Evolutionary conservation across 805 yeast species (phyloP).

Genomic region (Schwanniomyces pseudopolymorphus): DNA sequence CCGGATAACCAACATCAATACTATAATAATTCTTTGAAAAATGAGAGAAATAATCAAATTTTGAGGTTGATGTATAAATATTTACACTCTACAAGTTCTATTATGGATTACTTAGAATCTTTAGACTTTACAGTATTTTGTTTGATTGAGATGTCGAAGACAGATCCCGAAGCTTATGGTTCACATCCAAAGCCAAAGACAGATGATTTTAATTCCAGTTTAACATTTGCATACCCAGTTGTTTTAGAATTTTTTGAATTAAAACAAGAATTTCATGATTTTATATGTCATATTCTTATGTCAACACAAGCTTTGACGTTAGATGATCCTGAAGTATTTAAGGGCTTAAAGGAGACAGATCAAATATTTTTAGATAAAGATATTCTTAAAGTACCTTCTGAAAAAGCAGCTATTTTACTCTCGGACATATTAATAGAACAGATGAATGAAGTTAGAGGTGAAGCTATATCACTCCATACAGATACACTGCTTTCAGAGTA

Average conservation of each 20-base stretch:
- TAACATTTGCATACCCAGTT: slow-evolving; percentile 49
- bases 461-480: slow-evolving; percentile 36
- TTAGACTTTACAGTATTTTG: slow-evolving; percentile 60
- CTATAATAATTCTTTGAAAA: slow-evolving; percentile 31
- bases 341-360: slow-evolving; percentile 58
- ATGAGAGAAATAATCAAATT: slow-evolving; percentile 52
- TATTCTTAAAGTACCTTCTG: slow-evolving; percentile 40
- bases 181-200: not conserved
- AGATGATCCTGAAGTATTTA: slow-evolving; percentile 73
- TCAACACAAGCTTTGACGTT: slow-evolving; percentile 68
- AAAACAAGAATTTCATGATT: slow-evolving; percentile 71
- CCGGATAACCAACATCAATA: slow-evolving; percentile 34
- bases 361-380: slow-evolving; percentile 41
- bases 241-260: slow-evolving; percentile 70
- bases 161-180: not conserved
- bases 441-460: slow-evolving; percentile 33
- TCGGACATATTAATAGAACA: slow-evolving; percentile 46
- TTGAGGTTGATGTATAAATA: slow-evolving; percentile 54
- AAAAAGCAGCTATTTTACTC: slow-evolving; percentile 50
- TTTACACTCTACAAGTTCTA: slow-evolving; percentile 47
- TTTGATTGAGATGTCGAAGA: slow-evolving; percentile 29
- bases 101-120: slow-evolving; percentile 56
- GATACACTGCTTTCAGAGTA: slow-evolving; percentile 40
- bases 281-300: slow-evolving; percentile 57
- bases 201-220: slow-evolving; percentile 12